Percentiles rank a stretch among this genome's conserved stretches.
phyloP scores from a whole-genome alignment of 2,329 filamentous ascomycete genomes.

The Colletotrichum spaethianum region DNA sequence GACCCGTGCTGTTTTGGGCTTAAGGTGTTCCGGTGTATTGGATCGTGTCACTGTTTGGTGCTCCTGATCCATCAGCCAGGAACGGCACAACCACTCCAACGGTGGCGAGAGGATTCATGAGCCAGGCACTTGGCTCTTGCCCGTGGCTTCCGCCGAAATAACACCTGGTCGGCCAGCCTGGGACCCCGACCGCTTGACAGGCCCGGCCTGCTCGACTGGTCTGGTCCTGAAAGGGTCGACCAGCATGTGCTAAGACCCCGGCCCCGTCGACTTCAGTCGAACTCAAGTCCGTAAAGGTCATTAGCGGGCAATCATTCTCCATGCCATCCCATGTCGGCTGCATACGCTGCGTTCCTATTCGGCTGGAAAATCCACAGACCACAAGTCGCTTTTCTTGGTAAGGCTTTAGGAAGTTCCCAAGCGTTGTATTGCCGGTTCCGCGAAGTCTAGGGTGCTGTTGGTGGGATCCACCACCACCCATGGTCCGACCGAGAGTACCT shows the following conservation, averaged over 20 bases:
- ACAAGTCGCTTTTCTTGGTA: slow-evolving; percentile 36
- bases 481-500: slow-evolving; percentile 29
- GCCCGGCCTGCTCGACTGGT: slow-evolving; percentile 26
- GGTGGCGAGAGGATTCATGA: slow-evolving; percentile 38
- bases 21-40: slow-evolving; percentile 40
- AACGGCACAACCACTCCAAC: slow-evolving; percentile 41
- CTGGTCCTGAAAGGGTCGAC: slow-evolving; percentile 32
- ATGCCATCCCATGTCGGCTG: slow-evolving; percentile 38
- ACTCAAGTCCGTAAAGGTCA: slow-evolving; percentile 33
- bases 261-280: slow-evolving; percentile 25
- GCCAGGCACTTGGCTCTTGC: slow-evolving; percentile 41
- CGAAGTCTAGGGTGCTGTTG: slow-evolving; percentile 27
- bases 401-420: slow-evolving; percentile 36
- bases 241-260: slow-evolving; percentile 31
- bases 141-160: slow-evolving; percentile 35
- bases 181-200: slow-evolving; percentile 32
- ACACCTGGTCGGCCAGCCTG: slow-evolving; percentile 28
- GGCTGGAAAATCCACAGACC: slow-evolving; percentile 21
- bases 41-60: slow-evolving; percentile 37
- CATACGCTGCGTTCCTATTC: slow-evolving; percentile 33
- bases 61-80: slow-evolving; percentile 33
- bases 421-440: slow-evolving; percentile 37
- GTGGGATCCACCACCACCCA: slow-evolving; percentile 19
- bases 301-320: slow-evolving; percentile 40
- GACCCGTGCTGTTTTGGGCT: slow-evolving; percentile 36